Evolutionary conservation across 495 filamentous ascomycete species (phyloP).

Genomic region (Apiosordaria backusii): DNA sequence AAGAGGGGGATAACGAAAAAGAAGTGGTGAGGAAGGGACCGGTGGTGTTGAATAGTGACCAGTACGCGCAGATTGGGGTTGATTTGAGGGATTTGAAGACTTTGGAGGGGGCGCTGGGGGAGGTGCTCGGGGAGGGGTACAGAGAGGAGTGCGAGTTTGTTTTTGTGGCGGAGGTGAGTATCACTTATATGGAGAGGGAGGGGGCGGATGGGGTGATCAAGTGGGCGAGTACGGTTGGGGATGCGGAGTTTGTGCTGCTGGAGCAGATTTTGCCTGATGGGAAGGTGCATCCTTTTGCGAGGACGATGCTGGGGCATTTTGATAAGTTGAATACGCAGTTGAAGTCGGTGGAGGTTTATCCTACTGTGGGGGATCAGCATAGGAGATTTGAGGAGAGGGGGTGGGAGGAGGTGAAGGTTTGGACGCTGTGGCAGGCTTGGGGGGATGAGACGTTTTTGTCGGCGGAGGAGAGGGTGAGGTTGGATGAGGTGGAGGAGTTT

Average conservation of each 20-base stretch:
- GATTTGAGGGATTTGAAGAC: constrained; percentile 65
- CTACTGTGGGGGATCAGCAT: constrained; percentile 58
- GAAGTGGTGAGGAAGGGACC: constrained; percentile 23
- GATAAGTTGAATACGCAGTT: constrained; percentile 73
- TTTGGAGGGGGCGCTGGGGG: constrained; percentile 55
- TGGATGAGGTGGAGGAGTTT: constrained; percentile 75
- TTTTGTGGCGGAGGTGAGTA: constrained; percentile 82
- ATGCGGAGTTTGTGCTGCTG: constrained; percentile 75
- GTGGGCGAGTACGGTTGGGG: constrained; percentile 62
- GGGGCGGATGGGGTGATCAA: constrained; percentile 67
- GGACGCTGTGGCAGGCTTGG: constrained; percentile 78
- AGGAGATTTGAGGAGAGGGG: constrained; percentile 61
- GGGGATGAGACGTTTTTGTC: constrained; percentile 58
- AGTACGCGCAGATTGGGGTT: constrained; percentile 78
- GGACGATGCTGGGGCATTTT: constrained; percentile 85
- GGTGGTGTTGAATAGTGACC: constrained; percentile 55
- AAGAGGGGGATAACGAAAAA: background rate
- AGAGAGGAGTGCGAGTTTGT: constrained; percentile 58
- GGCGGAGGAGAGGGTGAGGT: constrained; percentile 46
- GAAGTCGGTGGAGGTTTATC: constrained; percentile 68
- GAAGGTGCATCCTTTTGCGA: constrained; percentile 73
- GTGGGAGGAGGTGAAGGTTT: constrained; percentile 59
- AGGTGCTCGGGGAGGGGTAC: constrained; percentile 48
- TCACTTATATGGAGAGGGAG: constrained; percentile 84
- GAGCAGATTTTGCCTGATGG: constrained; percentile 85